Conservation (phyloP, 208 protist genomes). For the Trypanosomatidae sp. region DNA sequence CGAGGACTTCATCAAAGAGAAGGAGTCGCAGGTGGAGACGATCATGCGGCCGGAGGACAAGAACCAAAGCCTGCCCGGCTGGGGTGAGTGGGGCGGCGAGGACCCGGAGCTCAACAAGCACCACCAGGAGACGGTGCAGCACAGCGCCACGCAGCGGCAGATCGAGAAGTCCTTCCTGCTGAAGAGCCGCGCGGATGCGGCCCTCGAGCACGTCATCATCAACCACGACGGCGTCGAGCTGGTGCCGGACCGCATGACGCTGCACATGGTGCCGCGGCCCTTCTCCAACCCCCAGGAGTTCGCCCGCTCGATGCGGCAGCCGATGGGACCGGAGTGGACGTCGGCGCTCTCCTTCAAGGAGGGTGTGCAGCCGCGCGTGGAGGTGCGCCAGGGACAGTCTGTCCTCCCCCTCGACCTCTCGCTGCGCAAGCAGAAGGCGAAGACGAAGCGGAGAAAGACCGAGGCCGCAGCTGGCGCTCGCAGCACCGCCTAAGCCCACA, state of each 20-base stretch:
- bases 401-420: conserved; percentile 81
- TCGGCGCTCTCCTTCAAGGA: conserved; percentile 85
- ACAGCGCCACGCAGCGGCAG: conserved; percentile 48
- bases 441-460: conserved; percentile 78
- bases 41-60: conserved; percentile 87
- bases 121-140: conserved; percentile 63
- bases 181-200: conserved; percentile 83
- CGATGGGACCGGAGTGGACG: conserved; percentile 89
- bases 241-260: conserved; percentile 84
- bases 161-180: conserved; percentile 81
- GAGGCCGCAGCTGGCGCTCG: not conserved
- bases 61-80: conserved; percentile 87
- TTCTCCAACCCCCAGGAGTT: conserved; percentile 92
- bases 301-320: conserved; percentile 88
- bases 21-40: conserved; percentile 80
- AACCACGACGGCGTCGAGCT: conserved; percentile 93
- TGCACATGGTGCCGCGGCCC: conserved; percentile 92
- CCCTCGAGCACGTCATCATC: conserved; percentile 92
- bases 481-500: not conserved
- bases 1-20: conserved; percentile 90
- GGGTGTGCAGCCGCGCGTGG: conserved; percentile 76
- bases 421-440: conserved; percentile 56
- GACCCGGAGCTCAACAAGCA: conserved; percentile 76
- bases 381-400: conserved; percentile 76
- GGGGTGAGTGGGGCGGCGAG: conserved; percentile 93